Percentiles rank a stretch among this genome's conserved stretches.
Evolutionary conservation across 2,329 filamentous ascomycete genomes (phyloP).

Genomic region (Trichoderma aggressivum): DNA sequence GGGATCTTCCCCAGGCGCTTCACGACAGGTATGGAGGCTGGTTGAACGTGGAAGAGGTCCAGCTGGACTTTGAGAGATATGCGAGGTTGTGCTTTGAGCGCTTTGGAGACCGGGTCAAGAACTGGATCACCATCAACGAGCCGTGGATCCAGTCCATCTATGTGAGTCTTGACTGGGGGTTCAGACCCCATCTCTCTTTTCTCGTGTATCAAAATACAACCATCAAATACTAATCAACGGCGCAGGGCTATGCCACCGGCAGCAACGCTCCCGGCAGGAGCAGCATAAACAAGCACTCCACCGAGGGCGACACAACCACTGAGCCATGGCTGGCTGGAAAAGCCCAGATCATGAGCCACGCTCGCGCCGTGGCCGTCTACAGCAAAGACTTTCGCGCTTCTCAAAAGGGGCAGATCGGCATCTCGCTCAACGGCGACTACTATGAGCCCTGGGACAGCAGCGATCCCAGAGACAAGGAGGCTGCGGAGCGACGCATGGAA

Average conservation of each 20-base stretch:
- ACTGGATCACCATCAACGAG: conserved; percentile 42
- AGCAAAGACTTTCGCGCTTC: conserved; percentile 30
- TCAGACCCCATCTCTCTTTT: neutral
- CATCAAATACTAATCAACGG: neutral
- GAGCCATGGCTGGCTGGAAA: conserved; percentile 38
- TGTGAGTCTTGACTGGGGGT: conserved; percentile 21
- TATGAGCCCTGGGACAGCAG: conserved; percentile 36
- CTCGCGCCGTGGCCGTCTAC: conserved; percentile 32
- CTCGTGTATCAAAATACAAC: neutral
- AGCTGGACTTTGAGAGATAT: conserved; percentile 36
- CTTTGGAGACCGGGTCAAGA: conserved; percentile 40
- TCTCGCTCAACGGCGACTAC: conserved; percentile 38
- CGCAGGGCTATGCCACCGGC: conserved; percentile 34
- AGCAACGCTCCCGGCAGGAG: conserved; percentile 34
- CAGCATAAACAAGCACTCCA: conserved; percentile 22
- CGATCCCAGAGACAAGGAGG: conserved; percentile 28
- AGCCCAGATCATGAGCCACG: conserved; percentile 36
- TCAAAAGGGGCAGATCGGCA: conserved; percentile 34
- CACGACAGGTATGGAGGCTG: conserved; percentile 37
- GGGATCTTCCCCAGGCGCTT: conserved; percentile 47
- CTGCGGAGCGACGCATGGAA: conserved; percentile 35
- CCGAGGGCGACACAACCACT: conserved; percentile 31
- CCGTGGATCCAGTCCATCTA: conserved; percentile 38
- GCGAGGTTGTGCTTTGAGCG: conserved; percentile 36
- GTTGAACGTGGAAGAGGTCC: conserved; percentile 31